These are phyloP conservation scores for Geotrichum carabidarum DNA, from an alignment of 1,139 yeast genomes.

Conservation along the genomic window DNA sequence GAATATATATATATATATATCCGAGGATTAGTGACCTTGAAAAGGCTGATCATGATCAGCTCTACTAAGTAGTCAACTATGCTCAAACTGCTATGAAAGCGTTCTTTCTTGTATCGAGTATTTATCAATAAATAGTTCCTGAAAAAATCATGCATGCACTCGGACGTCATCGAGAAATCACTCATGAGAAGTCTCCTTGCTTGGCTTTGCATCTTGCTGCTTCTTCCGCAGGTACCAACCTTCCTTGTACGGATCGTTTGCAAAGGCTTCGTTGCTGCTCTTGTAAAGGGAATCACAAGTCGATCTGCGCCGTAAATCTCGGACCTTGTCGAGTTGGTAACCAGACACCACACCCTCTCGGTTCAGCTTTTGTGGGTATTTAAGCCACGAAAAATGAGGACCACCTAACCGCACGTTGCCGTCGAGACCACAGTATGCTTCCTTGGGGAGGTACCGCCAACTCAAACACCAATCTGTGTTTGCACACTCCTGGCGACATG, in stretches of 20 bases:
- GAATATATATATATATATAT: too few relatives aligned
- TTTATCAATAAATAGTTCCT: too few relatives aligned
- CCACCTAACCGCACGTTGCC: constrained; percentile 10
- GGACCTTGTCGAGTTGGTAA: constrained; percentile 29
- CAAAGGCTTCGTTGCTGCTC: neutral
- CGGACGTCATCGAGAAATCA: too few relatives aligned
- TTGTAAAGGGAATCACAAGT: constrained; percentile 22
- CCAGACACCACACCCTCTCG: constrained; percentile 22
- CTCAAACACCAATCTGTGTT: constrained; percentile 20
- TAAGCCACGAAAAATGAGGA: constrained; percentile 18
- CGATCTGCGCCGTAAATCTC: constrained; percentile 22
- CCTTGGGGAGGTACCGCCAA: constrained; percentile 23
- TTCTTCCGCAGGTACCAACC: constrained; percentile 10
- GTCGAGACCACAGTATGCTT: constrained; percentile 9
- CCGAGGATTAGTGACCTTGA: too few relatives aligned
- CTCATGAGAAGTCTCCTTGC: too few relatives aligned
- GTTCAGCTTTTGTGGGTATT: constrained; percentile 12
- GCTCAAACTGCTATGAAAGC: too few relatives aligned
- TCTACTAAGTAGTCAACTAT: too few relatives aligned
- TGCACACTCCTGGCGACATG: constrained; percentile 22
- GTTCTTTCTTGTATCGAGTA: too few relatives aligned
- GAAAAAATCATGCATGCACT: too few relatives aligned
- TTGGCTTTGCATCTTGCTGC: neutral
- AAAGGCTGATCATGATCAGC: too few relatives aligned
- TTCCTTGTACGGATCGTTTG: neutral